phyloP scores from a whole-genome alignment of 345 rosid species.

The Carallia pectinifolia region DNA sequence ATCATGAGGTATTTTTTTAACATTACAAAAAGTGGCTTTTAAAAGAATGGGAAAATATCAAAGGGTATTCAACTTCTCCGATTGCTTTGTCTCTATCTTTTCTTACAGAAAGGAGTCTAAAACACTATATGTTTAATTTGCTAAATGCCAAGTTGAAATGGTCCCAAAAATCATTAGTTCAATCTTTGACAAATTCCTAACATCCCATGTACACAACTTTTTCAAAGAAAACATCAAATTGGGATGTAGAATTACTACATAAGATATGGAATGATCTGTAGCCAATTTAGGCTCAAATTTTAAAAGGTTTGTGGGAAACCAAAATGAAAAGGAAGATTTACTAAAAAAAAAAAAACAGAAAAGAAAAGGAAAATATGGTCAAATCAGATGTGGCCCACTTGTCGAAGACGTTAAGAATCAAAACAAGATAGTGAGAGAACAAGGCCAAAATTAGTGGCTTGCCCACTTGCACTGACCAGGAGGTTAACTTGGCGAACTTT shows the following conservation, averaged over 20 bases:
- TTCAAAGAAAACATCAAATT: no score
- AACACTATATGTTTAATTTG: no score
- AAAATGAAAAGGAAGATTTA: neutral
- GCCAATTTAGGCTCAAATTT: no score
- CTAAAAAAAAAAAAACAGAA: neutral
- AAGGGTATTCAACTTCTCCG: neutral
- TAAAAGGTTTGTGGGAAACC: neutral
- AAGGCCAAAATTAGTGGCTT: neutral
- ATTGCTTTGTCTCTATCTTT: neutral
- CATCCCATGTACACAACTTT: no score
- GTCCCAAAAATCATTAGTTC: no score
- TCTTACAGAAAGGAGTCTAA: neutral
- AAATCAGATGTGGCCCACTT: neutral
- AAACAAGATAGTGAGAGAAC: neutral
- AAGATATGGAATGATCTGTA: no score
- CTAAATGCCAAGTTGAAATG: no score
- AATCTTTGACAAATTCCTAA: no score
- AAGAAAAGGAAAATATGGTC: neutral
- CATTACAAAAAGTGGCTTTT: constrained; percentile 7
- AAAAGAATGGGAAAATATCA: neutral
- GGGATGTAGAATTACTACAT: no score
- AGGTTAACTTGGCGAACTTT: constrained; percentile 1
- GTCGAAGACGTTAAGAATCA: neutral
- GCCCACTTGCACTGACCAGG: constrained; percentile 5
- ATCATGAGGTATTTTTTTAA: neutral